Evolutionary conservation across 2,329 filamentous ascomycete species (phyloP), one percentile per base, ranked within the genome.

Genomic region (Colletotrichum paranaense): DNA sequence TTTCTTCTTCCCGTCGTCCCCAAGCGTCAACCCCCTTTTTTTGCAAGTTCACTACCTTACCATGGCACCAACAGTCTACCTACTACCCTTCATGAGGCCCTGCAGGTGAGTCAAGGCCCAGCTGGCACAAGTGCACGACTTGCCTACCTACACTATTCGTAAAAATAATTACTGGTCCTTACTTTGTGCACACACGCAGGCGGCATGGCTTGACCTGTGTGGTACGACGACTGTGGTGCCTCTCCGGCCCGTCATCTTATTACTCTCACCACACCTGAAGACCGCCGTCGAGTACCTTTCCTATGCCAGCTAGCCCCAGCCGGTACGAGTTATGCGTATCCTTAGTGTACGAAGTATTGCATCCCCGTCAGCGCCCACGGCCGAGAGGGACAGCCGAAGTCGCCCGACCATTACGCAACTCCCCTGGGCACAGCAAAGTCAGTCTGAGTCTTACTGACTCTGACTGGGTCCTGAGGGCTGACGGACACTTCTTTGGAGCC

Each of bases 101-200:
- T 72, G 68, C 64, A 58, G 57, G 64, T 68, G 57, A 72, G 64
- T 58, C 68, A 62, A 72, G 64, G 49, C 68, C 35, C 32, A 67
- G 32, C 28, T 28, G 56, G 63, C 68, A 56, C n/a, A 55, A 26
- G 53, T 32, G 38, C 14, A 64, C 22, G 30, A 46, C n/a, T 9
- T 42, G 38, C 16, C 38, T 42, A 42, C 38, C 32, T 35, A 14
- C 9, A 42, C 14, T 42, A 42, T 42, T 42, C 38, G 38, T 42
- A 42, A 35, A 11, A 35, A 35, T 12, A 35, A 35, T 35, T 35
- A 42, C 38, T 49, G 19, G 7, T 4, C 42, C 19, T 49, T 22
- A 55, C 35, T 30, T 69, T 57, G 59, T 57, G 30, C 65, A 68
- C 65, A 68, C 28, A 22, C 19, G 53, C 12, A 26, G 22, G 14